Evolutionary conservation across 768 basidiomycete genomes (phyloP), one percentile per base, ranked within the genome.

Genomic region (Rhodotorula toruloides): DNA sequence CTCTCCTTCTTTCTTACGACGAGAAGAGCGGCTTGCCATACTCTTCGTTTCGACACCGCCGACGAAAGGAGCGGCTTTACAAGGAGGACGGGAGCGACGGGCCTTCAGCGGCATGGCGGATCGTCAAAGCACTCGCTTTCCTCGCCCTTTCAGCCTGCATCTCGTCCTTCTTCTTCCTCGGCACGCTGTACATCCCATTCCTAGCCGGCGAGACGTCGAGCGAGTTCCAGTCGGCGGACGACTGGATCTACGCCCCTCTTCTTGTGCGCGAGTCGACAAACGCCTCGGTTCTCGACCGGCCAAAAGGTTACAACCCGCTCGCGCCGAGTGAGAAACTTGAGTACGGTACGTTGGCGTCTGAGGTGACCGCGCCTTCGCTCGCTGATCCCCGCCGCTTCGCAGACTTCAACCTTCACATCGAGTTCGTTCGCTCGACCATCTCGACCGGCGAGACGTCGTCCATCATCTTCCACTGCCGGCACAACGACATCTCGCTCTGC

Each of bases 321-420:
- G 43, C 46, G 22, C 55, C 55, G 9, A 32, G 46, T 8, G 21
- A 25, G 29, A 21, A 42, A 1, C 19, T 56, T 14, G 22, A 56
- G 7, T 44, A 34, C 31, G 55, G 55, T 56, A 14, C 42, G 55
- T 17, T 10, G 4, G 19, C 4, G 5, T 11, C 13, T 32, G 12
- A 13, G 6, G 17, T 21, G 21, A 14, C 25, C 4, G 6, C 7
- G 14, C 27, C 29, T 21, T 4, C n/a, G 29, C 31, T 14, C 11
- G 40, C 29, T 42, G 19, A 56, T 17, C 39, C 17, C 14, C 42
- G 2, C 4, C 9, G 2, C 4, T 29, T 17, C 32, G 14, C 34
- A 65, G 63, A 65, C 57, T 25, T 46, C 43, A 46, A 65, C 42
- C 36, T 65, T 50, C 46, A 42, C 34, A 54, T 65, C 43, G 63